Conservation (phyloP, 208 protist genomes). For the Naegleria lovaniensis region DNA sequence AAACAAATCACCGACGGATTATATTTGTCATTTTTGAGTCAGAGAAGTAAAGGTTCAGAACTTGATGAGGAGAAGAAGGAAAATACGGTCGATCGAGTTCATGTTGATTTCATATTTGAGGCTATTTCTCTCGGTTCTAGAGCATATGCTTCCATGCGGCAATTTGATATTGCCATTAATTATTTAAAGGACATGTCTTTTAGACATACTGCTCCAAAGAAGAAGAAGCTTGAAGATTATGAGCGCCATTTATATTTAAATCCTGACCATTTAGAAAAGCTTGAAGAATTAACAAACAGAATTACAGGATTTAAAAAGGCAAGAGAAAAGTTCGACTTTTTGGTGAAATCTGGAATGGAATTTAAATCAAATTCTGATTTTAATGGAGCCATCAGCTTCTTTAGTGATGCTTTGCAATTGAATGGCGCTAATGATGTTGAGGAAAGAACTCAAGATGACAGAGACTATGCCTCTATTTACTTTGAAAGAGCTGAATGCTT, state of each 20-base stretch:
- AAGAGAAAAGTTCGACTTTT: not conserved
- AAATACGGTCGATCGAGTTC: not conserved
- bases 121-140: not conserved
- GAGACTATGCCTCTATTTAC: not conserved
- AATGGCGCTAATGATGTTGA: not conserved
- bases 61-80: not conserved
- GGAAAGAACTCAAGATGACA: not conserved
- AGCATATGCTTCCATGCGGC: not conserved
- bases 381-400: not conserved
- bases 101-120: not conserved
- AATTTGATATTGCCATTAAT: slow-evolving; percentile 6
- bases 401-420: not conserved
- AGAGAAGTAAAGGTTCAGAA: not conserved
- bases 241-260: not conserved
- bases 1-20: not conserved
- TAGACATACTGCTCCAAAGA: not conserved
- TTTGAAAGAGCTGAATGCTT: slow-evolving; percentile 24
- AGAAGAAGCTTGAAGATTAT: not conserved
- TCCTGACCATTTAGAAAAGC: not conserved
- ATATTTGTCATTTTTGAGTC: not conserved
- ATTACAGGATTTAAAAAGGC: not conserved
- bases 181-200: not conserved
- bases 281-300: not conserved
- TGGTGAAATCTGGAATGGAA: not conserved
- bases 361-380: not conserved